Evolutionary conservation across 371 early-diverging fungal genomes (phyloP), one percentile per base, ranked within the genome.

Genomic region (Mucor plumbeus): DNA sequence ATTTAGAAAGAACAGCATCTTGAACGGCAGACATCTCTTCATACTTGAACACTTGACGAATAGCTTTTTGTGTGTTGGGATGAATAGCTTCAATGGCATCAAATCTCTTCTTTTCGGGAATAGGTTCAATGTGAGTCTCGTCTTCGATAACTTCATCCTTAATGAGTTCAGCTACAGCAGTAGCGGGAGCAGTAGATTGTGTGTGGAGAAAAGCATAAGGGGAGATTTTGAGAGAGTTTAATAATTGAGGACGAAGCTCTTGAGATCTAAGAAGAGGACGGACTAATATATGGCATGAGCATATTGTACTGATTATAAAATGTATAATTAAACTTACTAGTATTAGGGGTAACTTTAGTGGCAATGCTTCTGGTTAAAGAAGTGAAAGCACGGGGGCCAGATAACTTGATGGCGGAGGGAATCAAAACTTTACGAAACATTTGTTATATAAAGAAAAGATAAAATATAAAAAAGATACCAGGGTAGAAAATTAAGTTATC

Each of bases 1-100:
- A 62, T 35, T 81, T 70, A 5, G 85, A 80, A 41, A 95, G 77
- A 4, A 97, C 92, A 54, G 88, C 89, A 36, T 91, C 81, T 73
- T 97, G 97, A 5, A 96, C 95, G 65, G 87, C 77, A 59, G 95
- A 91, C 88, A 94, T 93, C 26, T 72, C 76, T 54, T 87, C 78
- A 70, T 91, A 95, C 67, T 87, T 82, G 82, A 96, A 94, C 4
- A 87, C 81, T 31, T 72, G 65, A 41, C 76, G 70, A 13, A 96
- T 67, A 4, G 95, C 91, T 58, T 73, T 78, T 72, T 85, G 79
- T n/a, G 90, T 92, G 19, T 76, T 72, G 26, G 80, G 79, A 63
- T 86, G 67, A 10, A 92, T 74, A 8, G 74, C 66, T 4, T 63
- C 62, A 67, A 91, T 85, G 17, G 80, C 74, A 47, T 81, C 80